These are phyloP conservation scores for Apophysomyces variabilis DNA, from an alignment of 371 early-diverging fungal genomes.

Conservation along the genomic window DNA sequence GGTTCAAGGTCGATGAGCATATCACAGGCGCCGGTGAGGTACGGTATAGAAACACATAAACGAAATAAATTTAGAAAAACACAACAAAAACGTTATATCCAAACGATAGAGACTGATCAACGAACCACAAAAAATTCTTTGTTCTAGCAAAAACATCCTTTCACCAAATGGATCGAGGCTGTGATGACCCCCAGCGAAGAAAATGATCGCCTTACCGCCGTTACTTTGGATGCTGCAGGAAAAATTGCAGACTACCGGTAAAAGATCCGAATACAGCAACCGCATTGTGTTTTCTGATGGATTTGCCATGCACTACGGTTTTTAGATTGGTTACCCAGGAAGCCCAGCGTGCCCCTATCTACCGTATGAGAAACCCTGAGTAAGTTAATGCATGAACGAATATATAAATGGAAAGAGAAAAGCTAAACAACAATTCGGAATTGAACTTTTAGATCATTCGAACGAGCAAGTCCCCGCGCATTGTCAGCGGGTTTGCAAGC, in stretches of 20 bases:
- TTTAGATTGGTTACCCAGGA: constrained; percentile 47
- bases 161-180: constrained; percentile 53
- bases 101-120: too few species aligned
- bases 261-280: constrained; percentile 2
- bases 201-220: constrained; percentile 35
- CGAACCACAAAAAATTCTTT: background rate
- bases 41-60: background rate
- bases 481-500: constrained; percentile 39
- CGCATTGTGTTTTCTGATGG: background rate
- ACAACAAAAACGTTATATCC: too few species aligned
- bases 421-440: background rate
- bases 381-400: constrained; percentile 24
- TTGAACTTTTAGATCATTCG: constrained; percentile 36
- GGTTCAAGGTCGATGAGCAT: constrained; percentile 1
- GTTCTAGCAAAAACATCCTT: constrained; percentile 47
- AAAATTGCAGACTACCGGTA: constrained; percentile 52
- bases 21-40: background rate
- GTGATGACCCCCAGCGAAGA: constrained; percentile 42
- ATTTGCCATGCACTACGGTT: background rate
- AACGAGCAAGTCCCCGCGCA: constrained; percentile 50
- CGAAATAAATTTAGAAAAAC: too few species aligned
- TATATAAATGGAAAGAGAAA: background rate
- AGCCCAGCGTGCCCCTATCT: constrained; percentile 51
- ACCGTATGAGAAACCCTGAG: constrained; percentile 57
- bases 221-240: constrained; percentile 33